These are phyloP conservation scores for Guadua angustifolia DNA, from an alignment of 176 grass and related monocot genomes.

Conservation along the genomic window DNA sequence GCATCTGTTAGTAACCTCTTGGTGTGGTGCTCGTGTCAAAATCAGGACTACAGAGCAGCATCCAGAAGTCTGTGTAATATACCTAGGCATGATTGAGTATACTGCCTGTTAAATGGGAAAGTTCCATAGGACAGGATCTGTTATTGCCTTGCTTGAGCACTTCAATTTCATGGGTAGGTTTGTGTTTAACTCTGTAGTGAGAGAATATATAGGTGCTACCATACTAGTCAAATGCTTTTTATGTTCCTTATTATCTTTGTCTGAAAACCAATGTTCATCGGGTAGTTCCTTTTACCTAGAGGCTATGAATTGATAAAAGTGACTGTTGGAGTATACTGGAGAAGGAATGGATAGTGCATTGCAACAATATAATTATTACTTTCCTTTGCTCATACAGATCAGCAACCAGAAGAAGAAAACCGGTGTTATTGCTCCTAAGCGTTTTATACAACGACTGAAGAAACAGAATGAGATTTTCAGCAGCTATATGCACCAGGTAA, in stretches of 20 bases:
- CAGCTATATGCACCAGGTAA: conserved; percentile 99
- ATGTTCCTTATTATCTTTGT: neutral
- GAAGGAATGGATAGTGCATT: neutral
- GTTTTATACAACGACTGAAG: conserved; percentile 93
- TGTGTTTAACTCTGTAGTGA: neutral
- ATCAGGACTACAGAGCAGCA: neutral
- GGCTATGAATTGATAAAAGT: neutral
- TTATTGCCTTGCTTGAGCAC: neutral
- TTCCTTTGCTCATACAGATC: conserved; percentile 59
- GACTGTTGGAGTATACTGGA: neutral
- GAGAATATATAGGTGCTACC: neutral
- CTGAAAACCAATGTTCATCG: neutral
- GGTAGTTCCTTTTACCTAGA: neutral
- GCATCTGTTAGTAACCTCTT: conserved; percentile 17
- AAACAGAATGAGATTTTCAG: conserved; percentile 98
- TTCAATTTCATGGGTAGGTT: neutral
- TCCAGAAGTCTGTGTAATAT: conserved; percentile 18
- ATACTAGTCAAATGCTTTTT: neutral
- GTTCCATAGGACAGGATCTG: neutral
- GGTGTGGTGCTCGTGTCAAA: neutral
- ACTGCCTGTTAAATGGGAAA: neutral
- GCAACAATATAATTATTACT: conserved; percentile 24
- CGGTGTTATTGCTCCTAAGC: conserved; percentile 87
- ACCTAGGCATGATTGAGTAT: neutral
- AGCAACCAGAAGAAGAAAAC: conserved; percentile 99